phyloP scores from a whole-genome alignment of 495 filamentous ascomycete species.

The Aspergillus avenaceus region DNA sequence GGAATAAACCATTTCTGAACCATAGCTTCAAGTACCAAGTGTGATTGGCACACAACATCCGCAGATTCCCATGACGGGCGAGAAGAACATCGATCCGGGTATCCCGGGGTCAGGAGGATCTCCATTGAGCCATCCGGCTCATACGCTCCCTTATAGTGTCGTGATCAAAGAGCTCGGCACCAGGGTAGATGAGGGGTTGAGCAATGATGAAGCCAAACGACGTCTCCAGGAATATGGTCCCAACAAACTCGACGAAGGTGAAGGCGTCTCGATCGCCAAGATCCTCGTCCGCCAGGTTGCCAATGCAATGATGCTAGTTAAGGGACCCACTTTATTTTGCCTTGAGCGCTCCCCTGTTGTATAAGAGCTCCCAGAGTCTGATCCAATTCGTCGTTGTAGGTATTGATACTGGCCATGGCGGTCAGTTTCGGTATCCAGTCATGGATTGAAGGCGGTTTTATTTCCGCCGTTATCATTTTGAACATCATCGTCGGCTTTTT shows the following conservation, averaged over 20 bases:
- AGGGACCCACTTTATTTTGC: constrained; percentile 5
- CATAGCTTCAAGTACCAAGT: not conserved
- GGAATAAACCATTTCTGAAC: no score
- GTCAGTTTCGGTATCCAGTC: constrained; percentile 65
- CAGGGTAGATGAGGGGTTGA: constrained; percentile 58
- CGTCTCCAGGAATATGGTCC: constrained; percentile 54
- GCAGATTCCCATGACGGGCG: constrained; percentile 2
- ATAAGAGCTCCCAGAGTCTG: constrained; percentile 16
- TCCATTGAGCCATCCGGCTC: constrained; percentile 47
- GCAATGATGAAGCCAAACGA: constrained; percentile 46
- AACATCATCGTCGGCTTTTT: constrained; percentile 68
- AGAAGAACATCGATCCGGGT: not conserved
- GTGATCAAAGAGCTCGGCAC: constrained; percentile 54
- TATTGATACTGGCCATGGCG: constrained; percentile 65
- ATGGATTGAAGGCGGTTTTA: constrained; percentile 69
- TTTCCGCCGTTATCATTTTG: constrained; percentile 59
- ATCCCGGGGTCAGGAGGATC: not conserved
- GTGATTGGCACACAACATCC: not conserved
- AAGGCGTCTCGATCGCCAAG: constrained; percentile 52
- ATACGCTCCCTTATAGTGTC: constrained; percentile 53
- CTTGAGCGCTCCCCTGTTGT: not conserved
- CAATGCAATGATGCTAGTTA: constrained; percentile 64
- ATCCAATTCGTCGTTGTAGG: constrained; percentile 35
- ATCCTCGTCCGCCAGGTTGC: constrained; percentile 60
- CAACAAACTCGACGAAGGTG: constrained; percentile 58